Evolutionary conservation across 345 rosid species (phyloP).

Genomic region (Corymbia maculata): DNA sequence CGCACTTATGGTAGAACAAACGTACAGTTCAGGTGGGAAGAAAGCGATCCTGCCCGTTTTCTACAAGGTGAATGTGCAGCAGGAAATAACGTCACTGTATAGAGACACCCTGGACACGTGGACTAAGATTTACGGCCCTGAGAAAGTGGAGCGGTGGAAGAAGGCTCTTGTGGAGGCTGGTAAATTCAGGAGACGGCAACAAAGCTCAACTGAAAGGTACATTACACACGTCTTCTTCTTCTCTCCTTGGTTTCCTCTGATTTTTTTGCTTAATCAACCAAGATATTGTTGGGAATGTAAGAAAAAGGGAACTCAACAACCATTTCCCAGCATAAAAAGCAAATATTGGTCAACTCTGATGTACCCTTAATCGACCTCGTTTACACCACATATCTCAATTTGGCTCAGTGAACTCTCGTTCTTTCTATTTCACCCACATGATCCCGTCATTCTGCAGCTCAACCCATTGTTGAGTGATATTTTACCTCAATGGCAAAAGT

Average conservation of each 20-base stretch:
- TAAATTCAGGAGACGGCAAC: background rate
- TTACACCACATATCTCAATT: too few species aligned
- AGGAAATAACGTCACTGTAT: background rate
- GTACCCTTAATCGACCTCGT: too few species aligned
- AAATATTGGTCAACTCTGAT: too few species aligned
- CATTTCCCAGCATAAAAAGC: too few species aligned
- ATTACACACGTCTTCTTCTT: background rate
- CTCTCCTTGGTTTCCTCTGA: background rate
- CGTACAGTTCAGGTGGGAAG: background rate
- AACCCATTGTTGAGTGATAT: too few species aligned
- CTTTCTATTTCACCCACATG: too few species aligned
- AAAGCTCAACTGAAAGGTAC: background rate
- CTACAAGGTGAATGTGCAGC: fast-evolving
- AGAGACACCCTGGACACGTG: background rate
- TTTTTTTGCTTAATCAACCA: too few species aligned
- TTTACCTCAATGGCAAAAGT: too few species aligned
- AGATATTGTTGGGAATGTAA: too few species aligned
- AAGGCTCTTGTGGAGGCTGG: background rate
- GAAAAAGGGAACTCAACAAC: too few species aligned
- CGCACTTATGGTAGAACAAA: background rate
- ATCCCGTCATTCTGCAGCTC: too few species aligned
- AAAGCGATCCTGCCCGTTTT: background rate
- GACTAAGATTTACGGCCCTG: fast-evolving
- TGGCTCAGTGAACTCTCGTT: too few species aligned
- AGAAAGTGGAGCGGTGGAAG: background rate